Evolutionary conservation across 140 eudicot genomes (phyloP).

Genomic region (Senecio squalidus): DNA sequence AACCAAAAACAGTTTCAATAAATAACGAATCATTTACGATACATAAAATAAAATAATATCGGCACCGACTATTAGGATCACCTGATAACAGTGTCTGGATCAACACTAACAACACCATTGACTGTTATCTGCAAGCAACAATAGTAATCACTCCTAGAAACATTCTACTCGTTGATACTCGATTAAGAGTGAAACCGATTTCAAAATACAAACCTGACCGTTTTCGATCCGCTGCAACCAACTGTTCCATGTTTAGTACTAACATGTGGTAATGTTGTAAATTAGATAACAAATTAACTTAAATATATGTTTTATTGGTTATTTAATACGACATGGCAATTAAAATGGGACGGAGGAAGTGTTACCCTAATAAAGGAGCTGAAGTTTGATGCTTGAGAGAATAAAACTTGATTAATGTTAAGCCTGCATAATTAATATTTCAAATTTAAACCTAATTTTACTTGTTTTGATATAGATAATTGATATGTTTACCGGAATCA

Average conservation of each 20-base stretch:
- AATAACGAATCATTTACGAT: not conserved
- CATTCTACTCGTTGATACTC: slow-evolving; percentile 13
- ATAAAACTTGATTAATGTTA: slow-evolving; percentile 58
- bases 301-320: too few relatives aligned
- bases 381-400: slow-evolving; percentile 56
- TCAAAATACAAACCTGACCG: slow-evolving; percentile 56
- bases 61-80: not conserved
- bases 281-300: not conserved
- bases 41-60: not conserved
- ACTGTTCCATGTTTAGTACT: slow-evolving; percentile 44
- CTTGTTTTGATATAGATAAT: too few relatives aligned
- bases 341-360: too few relatives aligned
- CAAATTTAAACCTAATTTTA: not conserved
- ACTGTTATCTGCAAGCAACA: slow-evolving; percentile 52
- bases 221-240: slow-evolving; percentile 92
- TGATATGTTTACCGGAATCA: slow-evolving; percentile 47
- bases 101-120: slow-evolving; percentile 45
- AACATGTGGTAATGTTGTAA: too few relatives aligned
- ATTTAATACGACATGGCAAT: too few relatives aligned
- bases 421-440: slow-evolving; percentile 37
- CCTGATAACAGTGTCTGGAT: slow-evolving; percentile 64
- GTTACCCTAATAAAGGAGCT: slow-evolving; percentile 87
- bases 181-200: slow-evolving; percentile 6
- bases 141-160: slow-evolving; percentile 20
- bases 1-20: slow-evolving; percentile 6